A percentile compares a stretch with the other conserved stretches of the same genome.
Conservation (phyloP, 176 grass and related monocot genomes). For the Rhynchospora tenuis region DNA sequence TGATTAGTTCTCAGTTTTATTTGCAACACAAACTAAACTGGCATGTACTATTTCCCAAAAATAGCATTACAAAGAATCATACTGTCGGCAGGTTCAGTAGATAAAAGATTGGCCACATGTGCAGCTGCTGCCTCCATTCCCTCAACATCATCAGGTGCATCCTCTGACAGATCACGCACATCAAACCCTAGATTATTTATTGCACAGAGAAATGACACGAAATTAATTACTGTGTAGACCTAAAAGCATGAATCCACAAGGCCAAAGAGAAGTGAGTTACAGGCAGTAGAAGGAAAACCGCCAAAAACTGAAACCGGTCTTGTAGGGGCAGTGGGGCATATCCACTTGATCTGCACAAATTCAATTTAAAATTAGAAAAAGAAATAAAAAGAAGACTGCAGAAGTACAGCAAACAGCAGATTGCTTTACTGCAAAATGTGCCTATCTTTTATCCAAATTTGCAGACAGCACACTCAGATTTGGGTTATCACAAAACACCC, state of each 20-base stretch:
- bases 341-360: constrained; percentile 89
- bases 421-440: background rate
- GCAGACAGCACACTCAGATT: background rate
- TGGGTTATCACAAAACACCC: background rate
- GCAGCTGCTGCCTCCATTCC: constrained; percentile 86
- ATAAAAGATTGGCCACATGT: constrained; percentile 93
- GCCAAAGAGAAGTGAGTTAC: constrained; percentile 39
- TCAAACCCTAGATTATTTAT: constrained; percentile 66
- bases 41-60: background rate
- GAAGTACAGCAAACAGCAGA: background rate
- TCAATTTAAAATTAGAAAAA: constrained; percentile 15
- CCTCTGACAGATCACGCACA: constrained; percentile 79
- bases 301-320: constrained; percentile 77
- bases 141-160: constrained; percentile 64
- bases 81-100: constrained; percentile 86
- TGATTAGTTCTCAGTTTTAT: background rate
- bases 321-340: constrained; percentile 83
- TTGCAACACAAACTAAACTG: background rate
- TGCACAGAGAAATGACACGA: background rate
- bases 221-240: background rate
- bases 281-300: constrained; percentile 79
- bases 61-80: constrained; percentile 8
- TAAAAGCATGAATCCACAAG: background rate
- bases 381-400: background rate
- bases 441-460: background rate